Evolutionary conservation across 495 filamentous ascomycete genomes (phyloP).

Genomic region (Xylaria intraflava): DNA sequence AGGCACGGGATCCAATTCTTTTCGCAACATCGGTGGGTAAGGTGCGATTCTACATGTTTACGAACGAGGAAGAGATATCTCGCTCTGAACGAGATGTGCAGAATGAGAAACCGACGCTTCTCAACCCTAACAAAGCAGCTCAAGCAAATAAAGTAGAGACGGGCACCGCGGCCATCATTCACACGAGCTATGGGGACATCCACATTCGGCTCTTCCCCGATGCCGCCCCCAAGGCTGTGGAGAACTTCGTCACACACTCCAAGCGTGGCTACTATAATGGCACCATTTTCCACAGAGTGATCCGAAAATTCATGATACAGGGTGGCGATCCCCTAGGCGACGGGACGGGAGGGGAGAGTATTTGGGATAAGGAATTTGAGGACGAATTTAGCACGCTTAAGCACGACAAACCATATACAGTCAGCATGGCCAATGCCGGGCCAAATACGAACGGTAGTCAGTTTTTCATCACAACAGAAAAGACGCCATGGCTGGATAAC

Average conservation of each 20-base stretch:
- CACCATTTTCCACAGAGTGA: conserved; percentile 94
- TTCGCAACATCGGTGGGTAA: conserved; percentile 79
- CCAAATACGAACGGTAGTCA: conserved; percentile 75
- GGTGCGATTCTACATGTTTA: conserved; percentile 96
- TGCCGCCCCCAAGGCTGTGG: conserved; percentile 90
- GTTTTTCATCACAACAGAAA: conserved; percentile 98
- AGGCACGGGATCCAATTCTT: conserved; percentile 85
- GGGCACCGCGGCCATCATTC: conserved; percentile 74
- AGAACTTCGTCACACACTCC: conserved; percentile 94
- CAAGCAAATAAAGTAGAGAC: conserved; percentile 58
- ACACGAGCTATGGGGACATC: conserved; percentile 93
- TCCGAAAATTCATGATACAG: conserved; percentile 97
- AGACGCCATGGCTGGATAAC: conserved; percentile 90
- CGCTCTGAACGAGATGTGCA: conserved; percentile 86
- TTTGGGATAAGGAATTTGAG: conserved; percentile 94
- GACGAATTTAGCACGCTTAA: conserved; percentile 89
- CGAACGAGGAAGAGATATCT: conserved; percentile 75
- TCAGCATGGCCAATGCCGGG: conserved; percentile 96
- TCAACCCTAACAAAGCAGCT: conserved; percentile 36
- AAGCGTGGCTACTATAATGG: conserved; percentile 91
- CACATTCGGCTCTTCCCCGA: conserved; percentile 89
- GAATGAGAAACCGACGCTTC: conserved; percentile 78
- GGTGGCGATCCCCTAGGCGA: conserved; percentile 91
- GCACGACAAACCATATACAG: conserved; percentile 93
- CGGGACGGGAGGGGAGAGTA: conserved; percentile 91